Conservation (phyloP, 306 rosid species). For the Ziziphus jujuba region DNA sequence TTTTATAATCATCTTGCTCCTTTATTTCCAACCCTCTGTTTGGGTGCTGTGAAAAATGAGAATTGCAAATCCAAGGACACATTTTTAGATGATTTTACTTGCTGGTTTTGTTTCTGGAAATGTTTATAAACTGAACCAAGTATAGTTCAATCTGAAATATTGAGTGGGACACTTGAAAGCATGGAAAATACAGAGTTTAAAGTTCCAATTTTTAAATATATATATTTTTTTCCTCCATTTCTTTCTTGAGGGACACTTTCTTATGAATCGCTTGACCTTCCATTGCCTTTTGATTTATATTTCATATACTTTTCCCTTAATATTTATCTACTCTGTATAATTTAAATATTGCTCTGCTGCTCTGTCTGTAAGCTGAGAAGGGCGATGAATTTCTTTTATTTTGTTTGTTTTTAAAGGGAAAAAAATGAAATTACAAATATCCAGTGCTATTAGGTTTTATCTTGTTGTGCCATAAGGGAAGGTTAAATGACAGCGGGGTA, state of each 20-base stretch:
- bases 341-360: not conserved
- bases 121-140: too few species aligned
- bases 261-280: not conserved
- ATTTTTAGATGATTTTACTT: not conserved
- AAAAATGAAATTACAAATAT: too few species aligned
- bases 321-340: not conserved
- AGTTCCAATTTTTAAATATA: not conserved
- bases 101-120: not conserved
- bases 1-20: not conserved
- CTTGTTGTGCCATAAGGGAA: too few species aligned
- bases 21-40: not conserved
- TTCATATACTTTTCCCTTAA: not conserved
- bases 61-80: too few species aligned
- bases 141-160: not conserved
- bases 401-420: not conserved
- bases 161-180: not conserved
- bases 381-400: not conserved
- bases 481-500: not conserved
- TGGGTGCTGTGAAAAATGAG: conserved; percentile 12
- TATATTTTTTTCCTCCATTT: not conserved
- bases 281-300: not conserved
- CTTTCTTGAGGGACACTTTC: not conserved
- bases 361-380: not conserved
- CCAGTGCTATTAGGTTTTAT: too few species aligned
- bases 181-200: not conserved